Evolutionary conservation across 352 stramenopile genomes (phyloP), one percentile per base, ranked within the genome.

Genomic region (Phytophthora uliginosa): DNA sequence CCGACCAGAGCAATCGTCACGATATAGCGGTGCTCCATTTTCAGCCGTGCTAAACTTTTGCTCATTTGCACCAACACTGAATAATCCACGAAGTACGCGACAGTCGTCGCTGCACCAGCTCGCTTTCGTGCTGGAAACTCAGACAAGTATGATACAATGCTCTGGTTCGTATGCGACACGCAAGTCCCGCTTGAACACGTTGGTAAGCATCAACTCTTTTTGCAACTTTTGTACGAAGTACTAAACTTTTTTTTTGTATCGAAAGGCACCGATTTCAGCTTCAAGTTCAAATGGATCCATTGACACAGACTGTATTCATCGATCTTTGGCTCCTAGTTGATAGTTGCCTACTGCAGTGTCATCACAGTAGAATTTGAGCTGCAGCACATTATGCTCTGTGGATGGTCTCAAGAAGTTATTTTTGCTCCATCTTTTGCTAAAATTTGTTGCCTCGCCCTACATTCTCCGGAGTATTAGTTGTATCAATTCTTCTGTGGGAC

Each of bases 101-200:
- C 50, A 18, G 10, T n/a, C 24, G 20, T 31, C 45, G 17, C 18
- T 51, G 7, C 18, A 15, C 45, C 45, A 51, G 20, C 45, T 51
- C 7, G 45, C 15, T 17, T 51, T 51, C 18, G 18, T 51, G 13
- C 17, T 51, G 42, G 42, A 51, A 51, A 51, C 42, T n/a, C 45
- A 51, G n/a, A 17, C 45, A 3, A 24, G 18, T 20, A 51, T 24
- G 45, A 13, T 51, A 20, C 45, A 51, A 15, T 77, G 31, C 17
- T 71, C 17, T 71, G 64, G 64, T 69, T 69, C 33, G 50, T 68
- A 4, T 68, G 63, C 51, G 51, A 69, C 18, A 73, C 64, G 52
- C 42, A 71, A 33, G 64, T 71, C 7, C 47, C 55, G 10, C 22
- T 71, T n/a, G 56, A 36, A 15, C 55, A 71, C 42, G 64, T 71